Conservation (phyloP, 768 basidiomycete genomes). For the Filobasidium floriforme region DNA sequence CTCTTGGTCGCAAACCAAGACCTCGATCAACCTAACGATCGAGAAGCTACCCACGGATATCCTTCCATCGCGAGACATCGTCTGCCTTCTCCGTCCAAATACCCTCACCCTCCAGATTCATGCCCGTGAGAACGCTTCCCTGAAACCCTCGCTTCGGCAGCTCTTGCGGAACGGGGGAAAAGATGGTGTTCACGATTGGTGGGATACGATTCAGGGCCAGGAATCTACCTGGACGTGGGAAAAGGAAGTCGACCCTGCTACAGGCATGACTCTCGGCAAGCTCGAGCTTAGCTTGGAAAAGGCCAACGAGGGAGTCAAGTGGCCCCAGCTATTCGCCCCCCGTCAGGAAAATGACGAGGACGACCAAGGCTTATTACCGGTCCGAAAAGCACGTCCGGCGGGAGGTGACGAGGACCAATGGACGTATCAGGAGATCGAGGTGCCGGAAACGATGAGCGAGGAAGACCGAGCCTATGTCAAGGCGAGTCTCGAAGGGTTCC, state of each 20-base stretch:
- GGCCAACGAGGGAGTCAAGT: conserved; percentile 68
- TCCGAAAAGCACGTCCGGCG: not conserved
- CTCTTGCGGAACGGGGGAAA: conserved; percentile 5
- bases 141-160: not conserved
- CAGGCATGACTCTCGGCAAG: conserved; percentile 47
- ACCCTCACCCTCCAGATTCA: conserved; percentile 10
- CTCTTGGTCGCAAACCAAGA: conserved; percentile 83
- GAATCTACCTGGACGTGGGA: conserved; percentile 95
- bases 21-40: conserved; percentile 74
- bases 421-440: conserved; percentile 52
- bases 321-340: conserved; percentile 74
- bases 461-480: conserved; percentile 70
- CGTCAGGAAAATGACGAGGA: conserved; percentile 15
- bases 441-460: conserved; percentile 81
- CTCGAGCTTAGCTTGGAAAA: conserved; percentile 84
- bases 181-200: conserved; percentile 42
- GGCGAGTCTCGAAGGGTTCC: conserved; percentile 77
- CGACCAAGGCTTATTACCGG: conserved; percentile 20
- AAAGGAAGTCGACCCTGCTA: conserved; percentile 6
- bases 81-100: conserved; percentile 9
- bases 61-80: conserved; percentile 9
- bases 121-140: not conserved
- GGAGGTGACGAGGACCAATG: conserved; percentile 35
- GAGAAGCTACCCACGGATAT: conserved; percentile 51
- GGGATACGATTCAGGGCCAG: conserved; percentile 69